Evolutionary conservation across 1,284 basidiomycete species (phyloP).

Genomic region (Ceratobasidium sp.): DNA sequence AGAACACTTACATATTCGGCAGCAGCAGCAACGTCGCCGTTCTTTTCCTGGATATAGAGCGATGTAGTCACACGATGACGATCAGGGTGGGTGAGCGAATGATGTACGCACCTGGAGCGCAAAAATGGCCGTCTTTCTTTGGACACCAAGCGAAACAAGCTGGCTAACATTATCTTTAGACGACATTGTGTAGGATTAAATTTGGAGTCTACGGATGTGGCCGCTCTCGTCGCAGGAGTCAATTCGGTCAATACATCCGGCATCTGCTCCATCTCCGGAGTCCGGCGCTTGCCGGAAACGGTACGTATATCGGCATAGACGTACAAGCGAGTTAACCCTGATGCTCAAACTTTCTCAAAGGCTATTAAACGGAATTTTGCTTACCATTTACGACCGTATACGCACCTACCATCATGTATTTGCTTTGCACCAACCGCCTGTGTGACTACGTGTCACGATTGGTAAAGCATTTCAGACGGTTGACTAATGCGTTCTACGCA

Average conservation of each 20-base stretch:
- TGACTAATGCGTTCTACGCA: constrained; percentile 9
- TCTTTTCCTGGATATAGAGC: constrained; percentile 34
- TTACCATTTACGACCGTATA: not conserved
- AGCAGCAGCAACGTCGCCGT: constrained; percentile 20
- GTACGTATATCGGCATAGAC: no score
- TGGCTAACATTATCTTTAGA: constrained; percentile 19
- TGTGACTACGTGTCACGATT: constrained; percentile 12
- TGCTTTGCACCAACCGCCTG: not conserved
- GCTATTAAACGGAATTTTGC: not conserved
- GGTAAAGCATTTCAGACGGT: constrained; percentile 3
- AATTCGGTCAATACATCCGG: constrained; percentile 23
- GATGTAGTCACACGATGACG: constrained; percentile 11
- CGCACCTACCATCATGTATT: not conserved
- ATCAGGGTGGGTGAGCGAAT: not conserved
- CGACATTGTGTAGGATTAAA: not conserved
- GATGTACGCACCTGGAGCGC: constrained; percentile 27
- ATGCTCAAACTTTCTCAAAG: not conserved
- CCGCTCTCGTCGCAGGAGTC: constrained; percentile 6
- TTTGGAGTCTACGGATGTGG: not conserved
- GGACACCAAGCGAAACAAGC: constrained; percentile 23
- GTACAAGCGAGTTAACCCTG: not conserved
- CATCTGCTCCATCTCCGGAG: constrained; percentile 19
- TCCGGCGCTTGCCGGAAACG: constrained; percentile 28
- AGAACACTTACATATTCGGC: constrained; percentile 29
- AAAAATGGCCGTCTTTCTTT: constrained; percentile 25